Evolutionary conservation across 169 alveolate genomes (phyloP).

Genomic region (Plasmodium adleri): DNA sequence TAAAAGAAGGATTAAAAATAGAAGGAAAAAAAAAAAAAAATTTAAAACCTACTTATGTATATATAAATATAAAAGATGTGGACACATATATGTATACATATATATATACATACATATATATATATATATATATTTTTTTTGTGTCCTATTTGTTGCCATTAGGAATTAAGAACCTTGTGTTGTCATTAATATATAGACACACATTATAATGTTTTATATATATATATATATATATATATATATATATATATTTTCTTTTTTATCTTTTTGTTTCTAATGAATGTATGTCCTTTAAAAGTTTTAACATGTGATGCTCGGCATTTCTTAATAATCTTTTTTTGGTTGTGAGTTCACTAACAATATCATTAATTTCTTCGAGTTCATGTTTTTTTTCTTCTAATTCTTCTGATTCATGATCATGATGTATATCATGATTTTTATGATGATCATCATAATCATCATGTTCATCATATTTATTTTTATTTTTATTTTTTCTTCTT

Average conservation of each 20-base stretch:
- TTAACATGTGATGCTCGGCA: conserved; percentile 33
- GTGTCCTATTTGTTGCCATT: too few species aligned
- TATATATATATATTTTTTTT: too few species aligned
- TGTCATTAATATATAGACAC: too few species aligned
- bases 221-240: neutral
- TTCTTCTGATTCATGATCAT: neutral
- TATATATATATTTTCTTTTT: neutral
- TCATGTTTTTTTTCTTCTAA: conserved; percentile 14
- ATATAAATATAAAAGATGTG: too few species aligned
- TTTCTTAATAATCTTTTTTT: conserved; percentile 32
- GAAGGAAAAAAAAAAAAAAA: too few species aligned
- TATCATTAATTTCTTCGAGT: conserved; percentile 29
- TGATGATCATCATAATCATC: neutral
- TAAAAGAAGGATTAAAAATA: too few species aligned
- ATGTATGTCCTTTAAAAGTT: conserved; percentile 20
- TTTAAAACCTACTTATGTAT: too few species aligned
- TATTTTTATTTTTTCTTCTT: neutral
- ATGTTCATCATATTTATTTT: neutral
- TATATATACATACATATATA: too few species aligned
- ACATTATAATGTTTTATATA: too few species aligned
- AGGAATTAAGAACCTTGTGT: too few species aligned
- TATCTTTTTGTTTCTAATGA: conserved; percentile 17
- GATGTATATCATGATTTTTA: neutral
- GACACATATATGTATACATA: too few species aligned
- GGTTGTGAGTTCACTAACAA: conserved; percentile 17